A percentile compares a stretch with the other conserved stretches of the same genome.
Conservation (phyloP, 2,329 filamentous ascomycete species). For the Pseudocercospora eumusae region DNA sequence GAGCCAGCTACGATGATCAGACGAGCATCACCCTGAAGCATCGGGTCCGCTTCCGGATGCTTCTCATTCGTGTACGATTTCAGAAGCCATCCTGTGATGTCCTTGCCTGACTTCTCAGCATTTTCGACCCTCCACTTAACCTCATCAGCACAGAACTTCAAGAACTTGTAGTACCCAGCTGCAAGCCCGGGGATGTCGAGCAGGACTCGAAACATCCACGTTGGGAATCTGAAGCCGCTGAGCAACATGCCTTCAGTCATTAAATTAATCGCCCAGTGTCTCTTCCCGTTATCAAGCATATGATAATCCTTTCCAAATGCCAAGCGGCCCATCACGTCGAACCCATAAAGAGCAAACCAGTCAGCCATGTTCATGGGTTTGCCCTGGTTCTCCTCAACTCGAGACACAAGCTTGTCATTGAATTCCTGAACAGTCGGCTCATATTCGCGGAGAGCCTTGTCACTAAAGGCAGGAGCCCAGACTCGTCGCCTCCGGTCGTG, state of each 20-base stretch:
- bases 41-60: constrained; percentile 31
- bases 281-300: constrained; percentile 41
- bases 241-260: constrained; percentile 41
- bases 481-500: constrained; percentile 46
- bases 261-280: constrained; percentile 43
- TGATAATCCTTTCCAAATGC: constrained; percentile 49
- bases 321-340: constrained; percentile 50
- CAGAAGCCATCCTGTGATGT: constrained; percentile 38
- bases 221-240: constrained; percentile 31
- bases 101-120: constrained; percentile 21
- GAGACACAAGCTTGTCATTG: constrained; percentile 40
- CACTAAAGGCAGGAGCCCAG: constrained; percentile 48
- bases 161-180: constrained; percentile 40
- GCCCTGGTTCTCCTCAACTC: constrained; percentile 32
- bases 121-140: constrained; percentile 39
- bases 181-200: constrained; percentile 39
- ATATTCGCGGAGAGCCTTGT: constrained; percentile 46
- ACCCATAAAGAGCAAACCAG: constrained; percentile 48
- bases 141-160: constrained; percentile 41
- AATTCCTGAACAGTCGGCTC: constrained; percentile 43
- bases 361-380: constrained; percentile 43
- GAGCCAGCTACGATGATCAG: constrained; percentile 44
- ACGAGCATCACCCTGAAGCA: constrained; percentile 32
- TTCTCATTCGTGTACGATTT: constrained; percentile 33
- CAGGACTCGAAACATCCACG: constrained; percentile 41